Percentiles rank a stretch among this genome's conserved stretches.
Conservation (phyloP, 495 filamentous ascomycete genomes). For the Aspergillus sclerotioniger region DNA sequence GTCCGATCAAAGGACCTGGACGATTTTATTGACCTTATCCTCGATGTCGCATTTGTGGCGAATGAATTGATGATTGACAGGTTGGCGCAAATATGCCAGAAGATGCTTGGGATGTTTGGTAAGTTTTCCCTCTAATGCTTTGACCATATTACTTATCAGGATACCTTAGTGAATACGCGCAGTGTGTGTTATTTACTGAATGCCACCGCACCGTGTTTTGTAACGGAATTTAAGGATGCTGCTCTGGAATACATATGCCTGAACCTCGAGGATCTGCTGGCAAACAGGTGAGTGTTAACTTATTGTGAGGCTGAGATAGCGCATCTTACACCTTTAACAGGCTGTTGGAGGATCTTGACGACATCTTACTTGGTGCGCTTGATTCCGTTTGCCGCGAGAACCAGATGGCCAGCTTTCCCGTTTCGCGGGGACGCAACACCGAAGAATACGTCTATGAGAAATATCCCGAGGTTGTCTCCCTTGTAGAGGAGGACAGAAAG, state of each 20-base stretch:
- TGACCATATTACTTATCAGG: conserved; percentile 21
- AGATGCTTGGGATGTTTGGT: conserved; percentile 81
- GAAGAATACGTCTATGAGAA: conserved; percentile 67
- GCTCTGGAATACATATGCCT: conserved; percentile 88
- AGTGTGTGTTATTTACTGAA: conserved; percentile 85
- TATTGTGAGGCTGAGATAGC: neutral
- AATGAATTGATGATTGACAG: conserved; percentile 95
- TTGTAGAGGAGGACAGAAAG: conserved; percentile 51
- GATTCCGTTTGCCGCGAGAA: conserved; percentile 77
- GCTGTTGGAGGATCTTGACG: conserved; percentile 80
- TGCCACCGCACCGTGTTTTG: conserved; percentile 73
- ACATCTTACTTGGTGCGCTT: conserved; percentile 74
- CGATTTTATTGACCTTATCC: conserved; percentile 79
- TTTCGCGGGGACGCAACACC: conserved; percentile 70
- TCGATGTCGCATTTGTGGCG: conserved; percentile 86
- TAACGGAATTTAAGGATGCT: conserved; percentile 83
- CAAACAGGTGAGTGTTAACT: conserved; percentile 62
- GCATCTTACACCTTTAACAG: conserved; percentile 33
- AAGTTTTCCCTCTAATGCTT: conserved; percentile 17
- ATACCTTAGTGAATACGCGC: conserved; percentile 64
- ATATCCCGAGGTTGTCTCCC: conserved; percentile 62
- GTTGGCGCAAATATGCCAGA: conserved; percentile 85
- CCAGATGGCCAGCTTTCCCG: conserved; percentile 70
- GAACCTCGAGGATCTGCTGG: conserved; percentile 83
- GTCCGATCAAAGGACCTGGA: conserved; percentile 69